Evolutionary conservation across 176 grass and related monocot species (phyloP).

Genomic region (Themeda triandra): DNA sequence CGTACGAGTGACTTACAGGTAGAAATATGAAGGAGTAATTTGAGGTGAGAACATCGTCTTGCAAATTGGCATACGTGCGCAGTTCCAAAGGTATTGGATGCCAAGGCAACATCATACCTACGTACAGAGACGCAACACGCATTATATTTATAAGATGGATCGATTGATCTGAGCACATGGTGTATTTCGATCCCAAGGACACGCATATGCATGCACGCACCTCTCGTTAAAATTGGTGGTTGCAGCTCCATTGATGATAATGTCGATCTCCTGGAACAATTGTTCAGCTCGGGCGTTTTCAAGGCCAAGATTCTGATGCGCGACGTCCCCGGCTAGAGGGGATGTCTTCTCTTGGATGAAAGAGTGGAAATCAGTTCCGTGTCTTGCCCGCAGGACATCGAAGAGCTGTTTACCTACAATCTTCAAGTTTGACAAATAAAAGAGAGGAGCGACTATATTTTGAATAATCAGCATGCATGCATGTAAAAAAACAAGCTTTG

Average conservation of each 20-base stretch:
- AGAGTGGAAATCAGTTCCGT: neutral
- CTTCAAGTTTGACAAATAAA: neutral
- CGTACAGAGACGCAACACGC: too few species aligned
- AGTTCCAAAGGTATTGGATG: neutral
- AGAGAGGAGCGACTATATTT: too few species aligned
- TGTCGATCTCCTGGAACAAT: neutral
- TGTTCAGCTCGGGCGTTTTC: neutral
- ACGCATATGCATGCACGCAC: neutral
- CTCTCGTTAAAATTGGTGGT: neutral
- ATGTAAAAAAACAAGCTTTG: too few species aligned
- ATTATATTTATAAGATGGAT: too few species aligned
- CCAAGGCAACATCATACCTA: neutral
- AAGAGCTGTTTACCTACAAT: constrained; percentile 17
- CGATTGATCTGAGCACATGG: too few species aligned
- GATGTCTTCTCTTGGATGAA: constrained; percentile 8
- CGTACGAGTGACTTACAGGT: neutral
- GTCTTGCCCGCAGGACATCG: neutral
- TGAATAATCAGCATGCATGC: neutral
- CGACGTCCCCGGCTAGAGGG: neutral
- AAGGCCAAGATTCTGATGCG: constrained; percentile 30
- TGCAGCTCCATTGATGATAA: neutral
- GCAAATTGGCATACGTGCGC: constrained; percentile 29
- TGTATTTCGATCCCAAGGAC: too few species aligned
- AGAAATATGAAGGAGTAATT: constrained; percentile 30
- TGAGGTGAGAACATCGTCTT: constrained; percentile 44